Percentiles rank a stretch among this genome's conserved stretches.
Conservation (phyloP, 139 green algal species). For the Desmodesmus armatus region DNA sequence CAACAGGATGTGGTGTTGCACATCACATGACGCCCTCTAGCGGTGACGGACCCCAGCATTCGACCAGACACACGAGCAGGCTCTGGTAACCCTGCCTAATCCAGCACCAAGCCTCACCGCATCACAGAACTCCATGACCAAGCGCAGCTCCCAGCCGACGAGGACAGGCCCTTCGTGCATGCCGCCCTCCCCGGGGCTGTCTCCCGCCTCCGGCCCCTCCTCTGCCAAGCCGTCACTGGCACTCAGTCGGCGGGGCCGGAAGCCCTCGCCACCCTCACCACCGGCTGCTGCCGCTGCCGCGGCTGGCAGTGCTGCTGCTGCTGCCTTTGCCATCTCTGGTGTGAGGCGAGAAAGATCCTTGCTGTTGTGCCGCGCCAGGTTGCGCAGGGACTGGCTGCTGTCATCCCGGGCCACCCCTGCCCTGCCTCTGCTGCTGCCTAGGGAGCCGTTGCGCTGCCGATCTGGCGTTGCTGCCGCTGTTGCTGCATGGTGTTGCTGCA, state of each 20-base stretch:
- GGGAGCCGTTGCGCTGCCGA: too few species aligned
- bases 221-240: background rate
- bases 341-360: background rate
- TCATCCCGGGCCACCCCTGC: too few species aligned
- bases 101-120: slow-evolving; percentile 33
- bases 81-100: too few species aligned
- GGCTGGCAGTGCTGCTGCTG: slow-evolving; percentile 18
- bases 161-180: slow-evolving; percentile 2
- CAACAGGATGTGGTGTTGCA: background rate
- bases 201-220: background rate
- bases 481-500: background rate
- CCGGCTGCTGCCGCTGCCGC: background rate
- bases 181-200: background rate
- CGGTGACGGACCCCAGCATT: too few species aligned
- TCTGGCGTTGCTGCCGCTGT: background rate
- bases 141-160: slow-evolving; percentile 50
- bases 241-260: background rate
- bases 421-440: slow-evolving; percentile 17
- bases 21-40: background rate
- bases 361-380: background rate
- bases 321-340: slow-evolving; percentile 23
- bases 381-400: slow-evolving; percentile 13
- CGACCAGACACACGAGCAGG: too few species aligned
- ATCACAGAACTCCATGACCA: slow-evolving; percentile 67
- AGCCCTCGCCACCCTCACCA: background rate